Evolutionary conservation across 139 green algal species (phyloP).

Genomic region (Coccomyxa sp.): DNA sequence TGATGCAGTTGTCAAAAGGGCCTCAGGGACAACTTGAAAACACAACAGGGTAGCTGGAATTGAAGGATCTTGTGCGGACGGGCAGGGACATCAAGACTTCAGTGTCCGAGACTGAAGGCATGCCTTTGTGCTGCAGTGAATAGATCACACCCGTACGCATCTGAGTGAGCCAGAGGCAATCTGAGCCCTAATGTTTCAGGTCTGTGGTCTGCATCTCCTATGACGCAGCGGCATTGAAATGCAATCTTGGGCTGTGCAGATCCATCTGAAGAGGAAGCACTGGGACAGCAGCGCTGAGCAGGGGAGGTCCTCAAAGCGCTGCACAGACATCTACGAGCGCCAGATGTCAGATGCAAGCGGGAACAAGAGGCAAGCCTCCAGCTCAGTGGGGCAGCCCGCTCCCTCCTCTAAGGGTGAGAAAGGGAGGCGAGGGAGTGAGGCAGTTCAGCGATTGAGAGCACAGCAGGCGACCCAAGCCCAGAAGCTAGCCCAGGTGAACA

Average conservation of each 20-base stretch:
- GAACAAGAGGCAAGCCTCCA: no score
- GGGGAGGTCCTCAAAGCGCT: conserved; percentile 2
- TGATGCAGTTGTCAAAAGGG: background rate
- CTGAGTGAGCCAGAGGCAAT: no score
- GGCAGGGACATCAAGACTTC: background rate
- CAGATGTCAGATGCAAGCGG: conserved; percentile 1
- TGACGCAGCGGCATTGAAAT: no score
- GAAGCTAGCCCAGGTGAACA: no score
- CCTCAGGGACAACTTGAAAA: background rate
- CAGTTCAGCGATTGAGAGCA: no score
- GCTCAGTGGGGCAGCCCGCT: no score
- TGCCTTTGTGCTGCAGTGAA: background rate
- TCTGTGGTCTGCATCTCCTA: no score
- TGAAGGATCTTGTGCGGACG: background rate
- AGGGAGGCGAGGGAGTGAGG: no score
- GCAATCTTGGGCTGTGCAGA: background rate
- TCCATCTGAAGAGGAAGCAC: conserved; percentile 25
- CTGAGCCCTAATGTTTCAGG: no score
- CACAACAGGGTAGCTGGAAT: no score
- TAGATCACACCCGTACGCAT: background rate
- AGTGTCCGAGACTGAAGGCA: background rate
- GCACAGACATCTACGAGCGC: conserved; percentile 14
- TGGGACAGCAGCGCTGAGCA: conserved; percentile 8
- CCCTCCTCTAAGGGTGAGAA: no score
- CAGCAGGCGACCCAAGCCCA: no score